Conservation (phyloP, 352 stramenopile genomes). For the Phytophthora syringae region DNA sequence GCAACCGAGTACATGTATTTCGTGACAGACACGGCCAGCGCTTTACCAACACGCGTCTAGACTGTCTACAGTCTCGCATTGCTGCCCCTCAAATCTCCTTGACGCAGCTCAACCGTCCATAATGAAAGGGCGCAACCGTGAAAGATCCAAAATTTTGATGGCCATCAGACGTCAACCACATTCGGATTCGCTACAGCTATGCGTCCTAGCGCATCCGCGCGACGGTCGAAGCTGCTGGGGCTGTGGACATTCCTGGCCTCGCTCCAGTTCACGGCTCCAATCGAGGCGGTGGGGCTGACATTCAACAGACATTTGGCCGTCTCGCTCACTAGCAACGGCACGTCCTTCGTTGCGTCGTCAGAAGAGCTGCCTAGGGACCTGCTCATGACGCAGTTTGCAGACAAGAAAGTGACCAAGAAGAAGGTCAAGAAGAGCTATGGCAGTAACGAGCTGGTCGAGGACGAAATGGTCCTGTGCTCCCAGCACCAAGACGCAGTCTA, state of each 20-base stretch:
- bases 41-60: too few relatives aligned
- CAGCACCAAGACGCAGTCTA: conserved; percentile 14
- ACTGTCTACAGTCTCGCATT: too few relatives aligned
- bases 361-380: conserved; percentile 16
- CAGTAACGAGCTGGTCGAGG: conserved; percentile 14
- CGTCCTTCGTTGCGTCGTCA: conserved; percentile 19
- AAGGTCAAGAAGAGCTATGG: conserved; percentile 22
- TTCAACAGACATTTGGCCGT: conserved; percentile 22
- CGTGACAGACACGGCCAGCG: too few relatives aligned
- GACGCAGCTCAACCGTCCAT: too few relatives aligned
- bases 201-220: background rate
- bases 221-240: background rate
- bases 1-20: too few relatives aligned
- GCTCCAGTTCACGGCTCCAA: background rate
- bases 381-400: conserved; percentile 8
- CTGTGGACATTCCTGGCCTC: conserved; percentile 4
- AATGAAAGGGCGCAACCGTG: too few relatives aligned
- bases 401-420: conserved; percentile 27
- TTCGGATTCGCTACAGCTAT: conserved; percentile 1
- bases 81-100: too few relatives aligned
- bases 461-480: conserved; percentile 32
- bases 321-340: conserved; percentile 18
- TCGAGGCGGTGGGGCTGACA: background rate
- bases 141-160: conserved; percentile 15
- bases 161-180: conserved; percentile 7